These are phyloP conservation scores for Chenopodium suecicum DNA, from an alignment of 148 eudicot species.

Conservation along the genomic window DNA sequence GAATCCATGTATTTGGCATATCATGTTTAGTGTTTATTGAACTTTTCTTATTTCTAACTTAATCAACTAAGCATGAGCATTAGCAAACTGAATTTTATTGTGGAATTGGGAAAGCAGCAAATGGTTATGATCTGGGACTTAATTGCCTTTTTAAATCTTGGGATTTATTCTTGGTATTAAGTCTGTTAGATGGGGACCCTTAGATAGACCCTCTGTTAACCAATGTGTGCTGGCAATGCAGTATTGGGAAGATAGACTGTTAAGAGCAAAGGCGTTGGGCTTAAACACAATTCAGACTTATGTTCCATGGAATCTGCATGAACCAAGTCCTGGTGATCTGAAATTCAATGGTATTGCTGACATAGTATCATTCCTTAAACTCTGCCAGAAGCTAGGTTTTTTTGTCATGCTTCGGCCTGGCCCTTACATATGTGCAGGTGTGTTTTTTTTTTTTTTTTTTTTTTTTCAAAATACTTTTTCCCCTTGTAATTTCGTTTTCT, in stretches of 20 bases:
- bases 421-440: conserved; percentile 95
- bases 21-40: neutral
- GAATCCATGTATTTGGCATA: neutral
- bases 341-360: conserved; percentile 81
- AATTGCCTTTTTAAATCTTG: neutral
- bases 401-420: conserved; percentile 96
- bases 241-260: conserved; percentile 96
- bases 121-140: neutral
- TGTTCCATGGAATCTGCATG: conserved; percentile 97
- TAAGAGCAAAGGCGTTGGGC: conserved; percentile 91
- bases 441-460: neutral
- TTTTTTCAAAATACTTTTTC: neutral
- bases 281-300: conserved; percentile 92
- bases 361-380: conserved; percentile 62
- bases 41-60: neutral
- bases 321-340: conserved; percentile 67
- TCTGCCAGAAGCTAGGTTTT: conserved; percentile 78
- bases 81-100: neutral
- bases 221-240: conserved; percentile 28
- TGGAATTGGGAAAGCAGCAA: neutral
- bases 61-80: neutral
- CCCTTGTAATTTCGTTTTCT: neutral
- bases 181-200: neutral
- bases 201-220: neutral
- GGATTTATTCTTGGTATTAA: neutral